These are phyloP conservation scores for Talaromyces wortmannii DNA, from an alignment of 495 filamentous ascomycete genomes.

Conservation along the genomic window DNA sequence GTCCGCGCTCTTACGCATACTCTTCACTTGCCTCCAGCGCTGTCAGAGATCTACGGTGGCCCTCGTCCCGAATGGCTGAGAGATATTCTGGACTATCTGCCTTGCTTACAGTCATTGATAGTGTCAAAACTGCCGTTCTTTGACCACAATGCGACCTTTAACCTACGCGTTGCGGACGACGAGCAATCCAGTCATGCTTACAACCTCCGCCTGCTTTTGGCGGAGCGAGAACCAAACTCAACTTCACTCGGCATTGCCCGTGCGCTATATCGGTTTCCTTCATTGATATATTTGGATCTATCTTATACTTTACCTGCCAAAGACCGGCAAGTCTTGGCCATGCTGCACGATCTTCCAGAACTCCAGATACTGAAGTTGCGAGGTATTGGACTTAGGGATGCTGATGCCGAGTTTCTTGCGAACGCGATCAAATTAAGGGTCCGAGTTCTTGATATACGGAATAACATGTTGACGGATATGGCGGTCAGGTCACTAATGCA, in stretches of 20 bases:
- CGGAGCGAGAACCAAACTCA: slow-evolving; percentile 50
- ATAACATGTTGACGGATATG: slow-evolving; percentile 53
- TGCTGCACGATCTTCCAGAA: slow-evolving; percentile 32
- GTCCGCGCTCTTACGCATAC: slow-evolving; percentile 56
- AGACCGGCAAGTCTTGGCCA: slow-evolving; percentile 41
- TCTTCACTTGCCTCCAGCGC: slow-evolving; percentile 58
- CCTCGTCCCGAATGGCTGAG: slow-evolving; percentile 55
- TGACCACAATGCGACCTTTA: slow-evolving; percentile 53
- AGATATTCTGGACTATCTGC: slow-evolving; percentile 53
- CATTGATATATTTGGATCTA: slow-evolving; percentile 53
- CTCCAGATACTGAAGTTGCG: slow-evolving; percentile 55
- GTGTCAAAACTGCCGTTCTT: slow-evolving; percentile 58
- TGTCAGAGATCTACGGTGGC: slow-evolving; percentile 59
- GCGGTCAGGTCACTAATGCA: slow-evolving; percentile 44
- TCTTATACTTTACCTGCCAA: slow-evolving; percentile 51
- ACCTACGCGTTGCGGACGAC: slow-evolving; percentile 24
- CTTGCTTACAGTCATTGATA: slow-evolving; percentile 54
- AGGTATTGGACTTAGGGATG: slow-evolving; percentile 48
- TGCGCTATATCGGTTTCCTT: slow-evolving; percentile 45
- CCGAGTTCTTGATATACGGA: slow-evolving; percentile 51
- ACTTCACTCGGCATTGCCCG: slow-evolving; percentile 47
- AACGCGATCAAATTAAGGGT: slow-evolving; percentile 44
- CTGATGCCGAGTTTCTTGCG: slow-evolving; percentile 46
- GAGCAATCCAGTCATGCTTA: slow-evolving; percentile 17
- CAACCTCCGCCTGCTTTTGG: slow-evolving; percentile 48